phyloP scores from a whole-genome alignment of 73 alveolate genomes.

The Paraurostyla sp. region DNA sequence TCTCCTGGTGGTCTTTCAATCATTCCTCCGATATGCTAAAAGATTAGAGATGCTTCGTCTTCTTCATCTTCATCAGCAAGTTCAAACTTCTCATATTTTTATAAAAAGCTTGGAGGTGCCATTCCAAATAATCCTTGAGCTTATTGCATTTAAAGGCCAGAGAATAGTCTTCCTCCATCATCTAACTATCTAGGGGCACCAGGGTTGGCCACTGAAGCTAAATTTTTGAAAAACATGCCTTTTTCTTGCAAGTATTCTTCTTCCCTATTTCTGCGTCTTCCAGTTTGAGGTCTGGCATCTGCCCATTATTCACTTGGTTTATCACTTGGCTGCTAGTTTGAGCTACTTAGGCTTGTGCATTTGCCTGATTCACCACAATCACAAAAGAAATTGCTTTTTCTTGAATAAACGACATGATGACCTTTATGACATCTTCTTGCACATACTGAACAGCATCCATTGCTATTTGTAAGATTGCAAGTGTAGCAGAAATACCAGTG shows the following conservation, averaged over 20 bases:
- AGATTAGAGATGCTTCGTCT: neutral
- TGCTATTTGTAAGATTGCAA: conserved; percentile 69
- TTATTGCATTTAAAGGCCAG: too few relatives aligned
- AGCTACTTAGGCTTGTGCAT: conserved; percentile 64
- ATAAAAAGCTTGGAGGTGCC: neutral
- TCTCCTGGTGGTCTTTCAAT: neutral
- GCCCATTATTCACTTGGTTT: too few relatives aligned
- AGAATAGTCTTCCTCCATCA: too few relatives aligned
- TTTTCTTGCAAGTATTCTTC: too few relatives aligned
- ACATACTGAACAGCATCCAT: conserved; percentile 72
- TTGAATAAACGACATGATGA: conserved; percentile 73
- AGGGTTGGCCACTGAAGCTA: too few relatives aligned
- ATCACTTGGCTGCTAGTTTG: conserved; percentile 40
- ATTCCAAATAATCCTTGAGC: too few relatives aligned
- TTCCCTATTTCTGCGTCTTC: too few relatives aligned
- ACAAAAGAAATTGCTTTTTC: conserved; percentile 73
- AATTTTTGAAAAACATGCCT: too few relatives aligned
- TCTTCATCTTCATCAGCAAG: neutral
- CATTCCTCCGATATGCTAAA: too few relatives aligned
- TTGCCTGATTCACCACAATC: conserved; percentile 78
- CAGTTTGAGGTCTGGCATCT: too few relatives aligned
- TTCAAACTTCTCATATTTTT: neutral
- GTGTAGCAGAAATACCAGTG: conserved; percentile 80
- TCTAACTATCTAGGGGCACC: too few relatives aligned
- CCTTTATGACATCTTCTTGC: conserved; percentile 72